phyloP scores from a whole-genome alignment of 345 rosid species.

The Clarkia xantiana region DNA sequence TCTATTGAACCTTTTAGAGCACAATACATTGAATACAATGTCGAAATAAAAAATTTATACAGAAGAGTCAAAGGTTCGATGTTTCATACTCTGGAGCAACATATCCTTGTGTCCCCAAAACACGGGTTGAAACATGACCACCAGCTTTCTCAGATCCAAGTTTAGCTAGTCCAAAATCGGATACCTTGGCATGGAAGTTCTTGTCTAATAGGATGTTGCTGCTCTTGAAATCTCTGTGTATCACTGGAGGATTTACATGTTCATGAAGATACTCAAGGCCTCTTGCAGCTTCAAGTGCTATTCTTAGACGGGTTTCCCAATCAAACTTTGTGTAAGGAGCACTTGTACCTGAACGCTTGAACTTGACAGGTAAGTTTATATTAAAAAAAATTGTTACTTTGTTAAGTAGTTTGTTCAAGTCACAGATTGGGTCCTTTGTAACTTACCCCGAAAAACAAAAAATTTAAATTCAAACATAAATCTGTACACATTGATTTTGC shows the following conservation, averaged over 20 bases:
- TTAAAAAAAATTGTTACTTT: too few relatives aligned
- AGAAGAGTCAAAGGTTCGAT: neutral
- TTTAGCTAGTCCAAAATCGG: slow-evolving; percentile 75
- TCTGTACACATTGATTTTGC: too few relatives aligned
- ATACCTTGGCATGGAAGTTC: slow-evolving; percentile 56
- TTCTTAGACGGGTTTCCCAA: slow-evolving; percentile 66
- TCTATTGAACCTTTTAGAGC: too few relatives aligned
- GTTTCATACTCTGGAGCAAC: slow-evolving; percentile 59
- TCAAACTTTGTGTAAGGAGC: slow-evolving; percentile 29
- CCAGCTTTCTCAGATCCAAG: slow-evolving; percentile 63
- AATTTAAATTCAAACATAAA: too few relatives aligned
- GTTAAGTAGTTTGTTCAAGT: too few relatives aligned
- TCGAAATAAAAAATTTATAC: too few relatives aligned
- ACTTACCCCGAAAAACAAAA: too few relatives aligned
- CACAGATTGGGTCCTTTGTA: too few relatives aligned
- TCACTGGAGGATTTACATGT: slow-evolving; percentile 52
- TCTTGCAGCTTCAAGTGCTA: slow-evolving; percentile 73
- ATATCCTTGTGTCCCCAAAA: slow-evolving; percentile 70
- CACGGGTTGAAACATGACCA: slow-evolving; percentile 65
- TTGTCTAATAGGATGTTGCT: slow-evolving; percentile 59
- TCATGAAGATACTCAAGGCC: slow-evolving; percentile 84
- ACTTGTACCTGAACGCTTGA: slow-evolving; percentile 36
- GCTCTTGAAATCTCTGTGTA: slow-evolving; percentile 70
- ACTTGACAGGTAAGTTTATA: neutral
- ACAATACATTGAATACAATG: too few relatives aligned